Conservation (phyloP, 768 basidiomycete species). For the Boletus rubroflammeus region DNA sequence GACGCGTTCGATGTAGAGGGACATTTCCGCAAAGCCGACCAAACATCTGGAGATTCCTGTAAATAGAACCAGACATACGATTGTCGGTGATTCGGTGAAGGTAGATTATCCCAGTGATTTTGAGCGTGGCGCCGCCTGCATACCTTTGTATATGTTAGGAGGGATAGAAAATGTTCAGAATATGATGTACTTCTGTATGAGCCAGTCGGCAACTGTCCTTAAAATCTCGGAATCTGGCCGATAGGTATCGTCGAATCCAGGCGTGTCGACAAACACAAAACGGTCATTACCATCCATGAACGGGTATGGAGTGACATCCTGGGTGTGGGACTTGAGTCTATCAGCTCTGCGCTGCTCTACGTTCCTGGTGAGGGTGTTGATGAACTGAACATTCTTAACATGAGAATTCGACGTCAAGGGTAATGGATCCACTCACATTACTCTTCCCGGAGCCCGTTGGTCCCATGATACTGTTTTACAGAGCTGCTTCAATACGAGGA, state of each 20-base stretch:
- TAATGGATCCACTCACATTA: conserved; percentile 11
- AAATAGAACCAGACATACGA: conserved; percentile 30
- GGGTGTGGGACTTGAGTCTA: conserved; percentile 12
- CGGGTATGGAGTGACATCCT: conserved; percentile 1
- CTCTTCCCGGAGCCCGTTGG: conserved; percentile 26
- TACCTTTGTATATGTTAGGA: conserved; percentile 3
- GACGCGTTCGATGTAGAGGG: conserved; percentile 27
- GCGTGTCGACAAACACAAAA: conserved; percentile 20
- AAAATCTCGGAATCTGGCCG: conserved; percentile 11
- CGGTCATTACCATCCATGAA: neutral
- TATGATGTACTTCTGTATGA: conserved; percentile 13
- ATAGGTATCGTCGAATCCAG: conserved; percentile 22
- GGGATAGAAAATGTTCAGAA: neutral
- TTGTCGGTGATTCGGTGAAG: conserved; percentile 35
- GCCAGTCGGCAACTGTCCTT: conserved; percentile 13
- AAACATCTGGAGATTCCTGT: conserved; percentile 34
- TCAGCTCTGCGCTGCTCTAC: neutral
- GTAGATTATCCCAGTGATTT: conserved; percentile 32
- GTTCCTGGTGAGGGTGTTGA: conserved; percentile 12
- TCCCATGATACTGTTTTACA: conserved; percentile 17
- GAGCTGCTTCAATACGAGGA: neutral
- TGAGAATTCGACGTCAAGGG: neutral
- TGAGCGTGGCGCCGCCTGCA: neutral
- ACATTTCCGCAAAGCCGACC: conserved; percentile 33
- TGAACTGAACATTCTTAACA: conserved; percentile 2